Conservation (phyloP, 129 eudicot species). For the Deinandra increscens region DNA sequence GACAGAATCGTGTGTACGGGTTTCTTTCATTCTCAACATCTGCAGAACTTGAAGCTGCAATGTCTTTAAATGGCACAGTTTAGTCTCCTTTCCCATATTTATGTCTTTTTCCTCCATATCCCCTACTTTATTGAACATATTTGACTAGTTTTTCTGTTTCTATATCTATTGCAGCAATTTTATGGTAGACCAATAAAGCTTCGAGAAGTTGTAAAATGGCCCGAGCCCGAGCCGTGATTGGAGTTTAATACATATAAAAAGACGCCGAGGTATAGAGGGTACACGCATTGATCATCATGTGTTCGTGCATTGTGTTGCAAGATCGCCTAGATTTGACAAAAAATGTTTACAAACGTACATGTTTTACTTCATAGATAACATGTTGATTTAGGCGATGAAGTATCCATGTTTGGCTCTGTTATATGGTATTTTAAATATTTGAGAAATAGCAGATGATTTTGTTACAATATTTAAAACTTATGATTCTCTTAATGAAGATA, state of each 20-base stretch:
- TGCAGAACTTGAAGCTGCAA: conserved; percentile 44
- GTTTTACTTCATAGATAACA: conserved; percentile 4
- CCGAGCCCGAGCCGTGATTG: conserved; percentile 31
- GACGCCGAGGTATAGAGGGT: neutral
- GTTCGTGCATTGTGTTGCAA: conserved; percentile 6
- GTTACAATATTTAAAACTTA: neutral
- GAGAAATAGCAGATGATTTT: neutral
- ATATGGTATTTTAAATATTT: neutral
- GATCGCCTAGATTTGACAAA: conserved; percentile 8
- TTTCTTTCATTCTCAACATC: conserved; percentile 47
- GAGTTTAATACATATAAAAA: conserved; percentile 19
- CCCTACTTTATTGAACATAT: neutral
- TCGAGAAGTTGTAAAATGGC: conserved; percentile 39
- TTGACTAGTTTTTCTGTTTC: neutral
- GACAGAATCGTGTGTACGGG: conserved; percentile 49
- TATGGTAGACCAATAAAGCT: conserved; percentile 41
- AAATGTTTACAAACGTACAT: conserved; percentile 18
- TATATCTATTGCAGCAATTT: conserved; percentile 33
- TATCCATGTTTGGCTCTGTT: neutral
- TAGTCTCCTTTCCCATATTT: conserved; percentile 13
- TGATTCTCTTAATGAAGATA: neutral
- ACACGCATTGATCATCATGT: conserved; percentile 15
- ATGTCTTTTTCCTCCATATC: neutral
- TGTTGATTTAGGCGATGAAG: conserved; percentile 11
- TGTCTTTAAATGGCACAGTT: conserved; percentile 49